A percentile compares a stretch with the other conserved stretches of the same genome.
phyloP scores from a whole-genome alignment of 768 basidiomycete species.

The Suillus sp. region DNA sequence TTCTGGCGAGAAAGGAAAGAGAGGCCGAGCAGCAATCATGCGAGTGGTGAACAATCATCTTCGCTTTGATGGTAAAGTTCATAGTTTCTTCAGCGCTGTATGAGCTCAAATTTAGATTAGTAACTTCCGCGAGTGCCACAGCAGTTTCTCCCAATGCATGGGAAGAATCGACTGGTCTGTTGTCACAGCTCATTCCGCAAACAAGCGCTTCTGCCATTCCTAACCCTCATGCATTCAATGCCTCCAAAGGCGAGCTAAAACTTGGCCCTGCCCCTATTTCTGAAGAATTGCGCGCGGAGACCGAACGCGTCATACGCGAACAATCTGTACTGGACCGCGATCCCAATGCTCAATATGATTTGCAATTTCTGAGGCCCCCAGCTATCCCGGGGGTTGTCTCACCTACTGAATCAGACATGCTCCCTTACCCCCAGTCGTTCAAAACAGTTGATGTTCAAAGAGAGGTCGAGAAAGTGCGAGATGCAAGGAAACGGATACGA shows the following conservation, averaged over 20 bases:
- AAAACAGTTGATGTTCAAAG: constrained; percentile 85
- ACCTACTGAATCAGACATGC: constrained; percentile 71
- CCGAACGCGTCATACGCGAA: constrained; percentile 77
- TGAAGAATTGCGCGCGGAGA: constrained; percentile 80
- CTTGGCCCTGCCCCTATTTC: constrained; percentile 80
- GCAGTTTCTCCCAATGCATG: constrained; percentile 64
- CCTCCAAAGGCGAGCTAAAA: constrained; percentile 75
- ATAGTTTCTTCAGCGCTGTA: not conserved
- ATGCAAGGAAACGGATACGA: constrained; percentile 89
- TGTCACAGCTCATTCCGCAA: constrained; percentile 77
- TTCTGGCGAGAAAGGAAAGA: constrained; percentile 76
- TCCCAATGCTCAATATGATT: constrained; percentile 64
- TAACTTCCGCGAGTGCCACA: constrained; percentile 70
- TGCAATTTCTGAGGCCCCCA: constrained; percentile 53
- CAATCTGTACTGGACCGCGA: constrained; percentile 78
- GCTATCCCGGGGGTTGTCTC: constrained; percentile 56
- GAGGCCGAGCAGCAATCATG: constrained; percentile 89
- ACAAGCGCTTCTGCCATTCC: constrained; percentile 45
- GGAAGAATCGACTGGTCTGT: constrained; percentile 86
- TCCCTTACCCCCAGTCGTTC: constrained; percentile 82
- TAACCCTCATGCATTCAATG: constrained; percentile 75
- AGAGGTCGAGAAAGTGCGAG: constrained; percentile 87
- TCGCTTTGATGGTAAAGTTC: constrained; percentile 76
- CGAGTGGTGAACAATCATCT: constrained; percentile 93
- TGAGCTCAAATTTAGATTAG: constrained; percentile 41